Percentiles rank a stretch among this genome's conserved stretches.
Evolutionary conservation across 2,329 filamentous ascomycete species (phyloP).

Genomic region (Cyanodermella asteris): DNA sequence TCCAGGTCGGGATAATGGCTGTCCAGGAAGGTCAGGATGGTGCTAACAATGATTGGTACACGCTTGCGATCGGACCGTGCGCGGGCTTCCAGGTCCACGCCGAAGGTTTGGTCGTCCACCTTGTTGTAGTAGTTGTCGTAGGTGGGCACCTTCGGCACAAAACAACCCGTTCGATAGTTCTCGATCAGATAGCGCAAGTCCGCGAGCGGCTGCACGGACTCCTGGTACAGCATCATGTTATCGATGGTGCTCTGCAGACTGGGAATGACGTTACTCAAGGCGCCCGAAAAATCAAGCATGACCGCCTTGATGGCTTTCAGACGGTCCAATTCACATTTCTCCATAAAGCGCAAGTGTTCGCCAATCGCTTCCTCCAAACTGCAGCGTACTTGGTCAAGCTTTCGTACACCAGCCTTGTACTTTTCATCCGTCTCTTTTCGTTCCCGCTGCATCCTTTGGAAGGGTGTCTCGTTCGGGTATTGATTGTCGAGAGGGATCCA

Average conservation of each 20-base stretch:
- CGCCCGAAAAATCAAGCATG: conserved; percentile 88
- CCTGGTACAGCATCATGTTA: conserved; percentile 97
- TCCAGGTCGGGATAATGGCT: conserved; percentile 95
- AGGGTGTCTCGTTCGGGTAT: conserved; percentile 80
- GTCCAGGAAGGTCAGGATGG: conserved; percentile 83
- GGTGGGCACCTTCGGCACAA: conserved; percentile 69
- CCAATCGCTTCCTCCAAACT: conserved; percentile 91
- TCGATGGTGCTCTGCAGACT: conserved; percentile 89
- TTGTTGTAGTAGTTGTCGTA: conserved; percentile 99
- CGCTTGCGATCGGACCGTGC: conserved; percentile 88
- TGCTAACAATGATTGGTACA: conserved; percentile 78
- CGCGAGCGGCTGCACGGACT: conserved; percentile 83
- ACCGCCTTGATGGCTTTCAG: conserved; percentile 97
- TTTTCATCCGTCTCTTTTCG: conserved; percentile 77
- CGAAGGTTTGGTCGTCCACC: conserved; percentile 89
- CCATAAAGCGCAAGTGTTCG: conserved; percentile 81
- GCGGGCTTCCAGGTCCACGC: conserved; percentile 88
- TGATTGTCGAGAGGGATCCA: conserved; percentile 87
- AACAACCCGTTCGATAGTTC: conserved; percentile 88
- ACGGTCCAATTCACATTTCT: conserved; percentile 87
- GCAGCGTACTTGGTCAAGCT: conserved; percentile 76
- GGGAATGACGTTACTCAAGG: conserved; percentile 93
- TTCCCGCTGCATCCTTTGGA: conserved; percentile 69
- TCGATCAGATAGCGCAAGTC: conserved; percentile 87
- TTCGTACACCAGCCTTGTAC: conserved; percentile 71